Percentiles rank a stretch among this genome's conserved stretches.
Evolutionary conservation across 2,329 filamentous ascomycete genomes (phyloP).

Genomic region (Colletotrichum truncatum): DNA sequence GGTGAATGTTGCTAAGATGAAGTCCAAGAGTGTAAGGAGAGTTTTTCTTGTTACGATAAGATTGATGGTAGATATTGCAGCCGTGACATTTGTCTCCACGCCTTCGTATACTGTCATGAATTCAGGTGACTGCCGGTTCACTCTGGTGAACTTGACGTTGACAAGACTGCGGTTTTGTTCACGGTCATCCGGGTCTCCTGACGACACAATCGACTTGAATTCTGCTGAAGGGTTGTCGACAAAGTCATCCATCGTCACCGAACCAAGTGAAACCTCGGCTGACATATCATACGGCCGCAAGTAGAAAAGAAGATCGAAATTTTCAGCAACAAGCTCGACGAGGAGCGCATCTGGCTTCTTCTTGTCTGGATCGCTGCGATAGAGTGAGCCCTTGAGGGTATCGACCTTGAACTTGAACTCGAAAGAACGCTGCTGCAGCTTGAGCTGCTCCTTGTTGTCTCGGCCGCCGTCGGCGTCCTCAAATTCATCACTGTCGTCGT

Average conservation of each 20-base stretch:
- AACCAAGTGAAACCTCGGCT: slow-evolving; percentile 87
- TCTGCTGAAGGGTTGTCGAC: slow-evolving; percentile 89
- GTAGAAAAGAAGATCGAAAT: slow-evolving; percentile 88
- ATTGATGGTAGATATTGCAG: slow-evolving; percentile 94
- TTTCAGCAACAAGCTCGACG: slow-evolving; percentile 89
- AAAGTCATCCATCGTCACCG: slow-evolving; percentile 91
- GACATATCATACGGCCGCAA: slow-evolving; percentile 92
- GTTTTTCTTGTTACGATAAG: slow-evolving; percentile 94
- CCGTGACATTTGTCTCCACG: slow-evolving; percentile 91
- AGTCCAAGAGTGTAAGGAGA: slow-evolving; percentile 90
- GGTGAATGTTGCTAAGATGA: slow-evolving; percentile 92
- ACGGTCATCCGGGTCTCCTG: slow-evolving; percentile 76
- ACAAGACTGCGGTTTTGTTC: slow-evolving; percentile 84
- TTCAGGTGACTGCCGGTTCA: slow-evolving; percentile 91
- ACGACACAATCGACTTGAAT: slow-evolving; percentile 98
- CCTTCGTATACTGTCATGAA: slow-evolving; percentile 93
- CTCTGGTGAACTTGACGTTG: slow-evolving; percentile 86
- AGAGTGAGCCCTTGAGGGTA: slow-evolving; percentile 91
- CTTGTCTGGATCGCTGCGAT: slow-evolving; percentile 82
- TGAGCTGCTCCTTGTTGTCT: slow-evolving; percentile 63
- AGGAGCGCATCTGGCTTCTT: slow-evolving; percentile 81
- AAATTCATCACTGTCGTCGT: slow-evolving; percentile 72
- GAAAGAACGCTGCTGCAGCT: slow-evolving; percentile 88
- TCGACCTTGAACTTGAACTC: slow-evolving; percentile 98
- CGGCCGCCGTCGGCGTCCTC: slow-evolving; percentile 72